These are phyloP conservation scores for Petasospora rhodanensis DNA, from an alignment of 1,139 yeast species.

Conservation along the genomic window DNA sequence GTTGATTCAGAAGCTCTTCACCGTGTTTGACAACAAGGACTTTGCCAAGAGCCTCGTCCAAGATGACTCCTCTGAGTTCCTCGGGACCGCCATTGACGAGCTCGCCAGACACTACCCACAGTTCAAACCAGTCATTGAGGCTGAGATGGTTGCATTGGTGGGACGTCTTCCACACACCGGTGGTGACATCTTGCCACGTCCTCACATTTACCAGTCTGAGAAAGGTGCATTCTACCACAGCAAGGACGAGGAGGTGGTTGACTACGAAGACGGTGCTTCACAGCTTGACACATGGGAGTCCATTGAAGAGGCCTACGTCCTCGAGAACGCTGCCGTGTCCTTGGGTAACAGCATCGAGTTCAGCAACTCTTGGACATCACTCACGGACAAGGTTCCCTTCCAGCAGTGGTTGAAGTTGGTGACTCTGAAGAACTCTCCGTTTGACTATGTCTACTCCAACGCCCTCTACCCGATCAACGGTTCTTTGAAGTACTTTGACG, in stretches of 20 bases:
- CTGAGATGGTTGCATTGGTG: conserved; percentile 46
- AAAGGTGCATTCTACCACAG: conserved; percentile 40
- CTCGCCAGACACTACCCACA: conserved; percentile 79
- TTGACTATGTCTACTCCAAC: conserved; percentile 54
- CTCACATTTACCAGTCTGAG: conserved; percentile 41
- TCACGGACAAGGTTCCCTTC: conserved; percentile 39
- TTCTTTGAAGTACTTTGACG: conserved; percentile 52
- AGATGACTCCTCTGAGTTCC: conserved; percentile 45
- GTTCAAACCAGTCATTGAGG: conserved; percentile 55
- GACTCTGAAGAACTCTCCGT: conserved; percentile 48
- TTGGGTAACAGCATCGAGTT: conserved; percentile 40
- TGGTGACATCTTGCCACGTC: conserved; percentile 32
- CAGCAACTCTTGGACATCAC: conserved; percentile 41
- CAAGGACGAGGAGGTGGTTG: conserved; percentile 35
- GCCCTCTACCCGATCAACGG: conserved; percentile 51
- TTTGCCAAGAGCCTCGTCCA: conserved; percentile 46
- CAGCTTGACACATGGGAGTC: conserved; percentile 54
- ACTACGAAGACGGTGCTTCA: conserved; percentile 35
- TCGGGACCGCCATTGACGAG: conserved; percentile 77
- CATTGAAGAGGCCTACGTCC: conserved; percentile 36
- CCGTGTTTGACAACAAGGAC: conserved; percentile 43
- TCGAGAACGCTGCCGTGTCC: conserved; percentile 46
- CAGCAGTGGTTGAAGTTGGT: conserved; percentile 40
- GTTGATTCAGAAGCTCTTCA: conserved; percentile 47
- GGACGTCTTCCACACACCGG: conserved; percentile 41